phyloP scores from a whole-genome alignment of 192 early-diverging fungal species.

The Coemansia sp. region DNA sequence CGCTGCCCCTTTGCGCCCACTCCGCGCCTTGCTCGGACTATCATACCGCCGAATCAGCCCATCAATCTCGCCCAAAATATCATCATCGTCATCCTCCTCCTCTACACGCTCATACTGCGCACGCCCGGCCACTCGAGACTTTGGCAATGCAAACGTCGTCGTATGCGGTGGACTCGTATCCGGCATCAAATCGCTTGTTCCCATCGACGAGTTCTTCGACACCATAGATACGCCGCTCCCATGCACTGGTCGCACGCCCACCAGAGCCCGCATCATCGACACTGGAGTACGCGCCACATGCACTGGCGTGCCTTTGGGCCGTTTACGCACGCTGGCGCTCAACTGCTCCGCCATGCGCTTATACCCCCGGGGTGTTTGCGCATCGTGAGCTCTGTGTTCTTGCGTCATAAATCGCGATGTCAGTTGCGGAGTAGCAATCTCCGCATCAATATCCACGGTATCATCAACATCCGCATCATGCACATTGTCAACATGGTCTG shows the following conservation, averaged over 20 bases:
- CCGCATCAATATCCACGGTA: slow-evolving; percentile 38
- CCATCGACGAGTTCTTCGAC: slow-evolving; percentile 46
- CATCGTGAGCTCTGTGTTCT: slow-evolving; percentile 14
- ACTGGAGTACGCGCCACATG: slow-evolving; percentile 25
- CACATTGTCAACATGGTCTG: slow-evolving; percentile 5
- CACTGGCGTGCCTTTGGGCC: slow-evolving; percentile 13
- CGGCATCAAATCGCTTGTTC: slow-evolving; percentile 44
- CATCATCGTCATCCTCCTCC: slow-evolving; percentile 45
- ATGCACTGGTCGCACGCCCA: slow-evolving; percentile 12
- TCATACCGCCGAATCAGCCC: slow-evolving; percentile 40
- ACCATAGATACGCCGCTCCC: slow-evolving; percentile 23
- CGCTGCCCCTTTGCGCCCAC: not conserved
- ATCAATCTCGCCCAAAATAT: slow-evolving; percentile 47
- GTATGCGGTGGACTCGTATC: slow-evolving; percentile 49
- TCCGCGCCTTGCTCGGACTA: slow-evolving; percentile 16
- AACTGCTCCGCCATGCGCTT: slow-evolving; percentile 50
- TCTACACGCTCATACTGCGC: not conserved
- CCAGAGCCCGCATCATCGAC: slow-evolving; percentile 44
- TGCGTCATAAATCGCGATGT: slow-evolving; percentile 55
- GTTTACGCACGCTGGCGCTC: slow-evolving; percentile 14
- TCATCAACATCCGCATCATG: slow-evolving; percentile 26
- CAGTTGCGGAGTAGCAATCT: slow-evolving; percentile 48
- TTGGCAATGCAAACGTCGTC: slow-evolving; percentile 39
- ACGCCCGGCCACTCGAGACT: slow-evolving; percentile 31
- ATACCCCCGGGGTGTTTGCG: slow-evolving; percentile 15